phyloP scores from a whole-genome alignment of 192 early-diverging fungal species.

The Piromyces finnis region DNA sequence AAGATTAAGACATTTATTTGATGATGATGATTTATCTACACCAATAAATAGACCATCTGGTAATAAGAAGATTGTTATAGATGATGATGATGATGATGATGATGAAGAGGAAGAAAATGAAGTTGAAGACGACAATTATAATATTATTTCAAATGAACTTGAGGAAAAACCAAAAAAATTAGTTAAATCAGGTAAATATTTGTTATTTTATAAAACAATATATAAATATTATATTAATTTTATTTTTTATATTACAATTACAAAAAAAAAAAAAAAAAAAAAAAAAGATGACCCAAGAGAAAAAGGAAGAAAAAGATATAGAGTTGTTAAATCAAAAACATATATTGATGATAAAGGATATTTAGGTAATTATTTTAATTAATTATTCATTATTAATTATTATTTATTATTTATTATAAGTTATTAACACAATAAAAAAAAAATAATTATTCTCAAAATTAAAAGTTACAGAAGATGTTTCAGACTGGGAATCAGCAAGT shows the following conservation, averaged over 20 bases:
- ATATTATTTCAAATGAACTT: background rate
- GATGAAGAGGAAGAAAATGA: background rate
- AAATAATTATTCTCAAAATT: no score
- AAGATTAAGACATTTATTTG: background rate
- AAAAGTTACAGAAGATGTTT: no score
- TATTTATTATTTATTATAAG: no score
- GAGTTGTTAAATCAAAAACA: no score
- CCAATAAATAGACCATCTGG: background rate
- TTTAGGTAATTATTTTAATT: no score
- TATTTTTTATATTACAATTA: no score
- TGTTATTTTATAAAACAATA: no score
- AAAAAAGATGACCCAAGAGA: background rate
- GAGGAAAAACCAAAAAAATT: background rate
- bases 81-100: background rate
- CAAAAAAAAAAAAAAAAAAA: background rate
- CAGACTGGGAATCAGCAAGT: background rate
- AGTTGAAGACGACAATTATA: background rate
- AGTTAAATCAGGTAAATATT: background rate
- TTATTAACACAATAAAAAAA: no score
- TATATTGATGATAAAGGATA: no score
- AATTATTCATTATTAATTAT: no score
- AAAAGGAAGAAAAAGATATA: no score
- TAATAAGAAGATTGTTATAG: background rate
- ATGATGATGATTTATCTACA: background rate
- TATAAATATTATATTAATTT: no score